These are phyloP conservation scores for Auricularia sp. DNA, from an alignment of 768 basidiomycete genomes.

Conservation along the genomic window DNA sequence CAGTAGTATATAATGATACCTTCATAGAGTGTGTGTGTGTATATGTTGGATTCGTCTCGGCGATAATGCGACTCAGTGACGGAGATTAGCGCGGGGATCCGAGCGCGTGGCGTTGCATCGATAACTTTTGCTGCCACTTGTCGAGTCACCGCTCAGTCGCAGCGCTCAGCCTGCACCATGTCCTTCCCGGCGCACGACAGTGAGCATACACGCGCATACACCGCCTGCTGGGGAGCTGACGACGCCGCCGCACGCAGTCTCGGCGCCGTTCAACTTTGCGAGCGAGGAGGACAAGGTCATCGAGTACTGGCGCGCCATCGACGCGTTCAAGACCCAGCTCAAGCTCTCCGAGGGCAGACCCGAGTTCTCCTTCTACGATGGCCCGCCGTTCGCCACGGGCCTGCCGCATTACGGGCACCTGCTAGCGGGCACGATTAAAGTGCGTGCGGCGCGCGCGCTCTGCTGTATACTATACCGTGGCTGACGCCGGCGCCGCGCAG, in stretches of 20 bases:
- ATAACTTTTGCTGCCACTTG: too few relatives aligned
- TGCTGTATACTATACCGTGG: background rate
- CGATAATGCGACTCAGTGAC: too few relatives aligned
- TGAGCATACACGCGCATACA: slow-evolving; percentile 26
- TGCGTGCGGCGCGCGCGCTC: slow-evolving; percentile 21
- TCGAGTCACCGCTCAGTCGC: too few relatives aligned
- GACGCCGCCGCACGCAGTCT: slow-evolving; percentile 36
- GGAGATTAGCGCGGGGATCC: too few relatives aligned
- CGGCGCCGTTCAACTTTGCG: slow-evolving; percentile 70
- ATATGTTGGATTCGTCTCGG: too few relatives aligned
- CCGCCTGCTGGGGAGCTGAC: slow-evolving; percentile 5
- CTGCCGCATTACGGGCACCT: slow-evolving; percentile 94
- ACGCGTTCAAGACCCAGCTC: slow-evolving; percentile 91
- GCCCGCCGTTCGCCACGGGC: slow-evolving; percentile 95
- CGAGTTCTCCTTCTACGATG: slow-evolving; percentile 92
- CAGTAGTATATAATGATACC: background rate
- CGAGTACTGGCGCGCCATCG: slow-evolving; percentile 89
- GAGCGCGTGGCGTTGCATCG: too few relatives aligned
- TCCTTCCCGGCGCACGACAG: slow-evolving; percentile 64
- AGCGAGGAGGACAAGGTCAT: slow-evolving; percentile 87
- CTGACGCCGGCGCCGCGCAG: slow-evolving; percentile 31
- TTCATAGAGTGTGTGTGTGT: too few relatives aligned
- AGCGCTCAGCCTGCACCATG: slow-evolving; percentile 28
- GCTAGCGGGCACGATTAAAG: slow-evolving; percentile 89
- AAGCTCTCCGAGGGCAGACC: slow-evolving; percentile 88